These are phyloP conservation scores for Penicillium oxalicum DNA, from an alignment of 2,329 filamentous ascomycete genomes.

Conservation along the genomic window DNA sequence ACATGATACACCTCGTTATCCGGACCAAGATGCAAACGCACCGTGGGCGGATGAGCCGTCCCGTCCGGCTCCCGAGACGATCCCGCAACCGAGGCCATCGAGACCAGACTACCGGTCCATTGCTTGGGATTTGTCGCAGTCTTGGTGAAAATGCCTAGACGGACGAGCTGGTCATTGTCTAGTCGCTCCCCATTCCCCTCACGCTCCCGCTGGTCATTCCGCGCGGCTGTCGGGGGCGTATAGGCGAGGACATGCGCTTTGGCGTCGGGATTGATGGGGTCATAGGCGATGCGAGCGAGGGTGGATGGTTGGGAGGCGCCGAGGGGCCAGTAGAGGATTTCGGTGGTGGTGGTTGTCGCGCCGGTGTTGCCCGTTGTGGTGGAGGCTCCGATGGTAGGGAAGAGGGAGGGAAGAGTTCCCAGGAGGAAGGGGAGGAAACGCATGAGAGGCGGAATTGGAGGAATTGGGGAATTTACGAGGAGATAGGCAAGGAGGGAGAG, in stretches of 20 bases:
- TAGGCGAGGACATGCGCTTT: constrained; percentile 31
- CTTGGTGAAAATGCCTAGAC: constrained; percentile 47
- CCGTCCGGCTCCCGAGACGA: not conserved
- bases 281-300: constrained; percentile 40
- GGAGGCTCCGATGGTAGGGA: constrained; percentile 13
- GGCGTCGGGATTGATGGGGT: constrained; percentile 32
- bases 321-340: constrained; percentile 38
- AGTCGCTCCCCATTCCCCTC: no score
- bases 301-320: constrained; percentile 27
- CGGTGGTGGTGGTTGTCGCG: constrained; percentile 18
- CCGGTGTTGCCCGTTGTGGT: not conserved
- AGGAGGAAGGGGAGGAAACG: constrained; percentile 16
- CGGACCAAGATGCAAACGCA: constrained; percentile 38
- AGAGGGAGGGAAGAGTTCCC: not conserved
- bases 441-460: constrained; percentile 7
- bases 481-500: no score
- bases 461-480: not conserved
- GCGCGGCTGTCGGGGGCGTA: constrained; percentile 25
- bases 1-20: constrained; percentile 36
- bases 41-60: constrained; percentile 22
- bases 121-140: constrained; percentile 28
- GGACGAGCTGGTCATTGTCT: constrained; percentile 33
- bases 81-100: constrained; percentile 28
- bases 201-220: not conserved
- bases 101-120: constrained; percentile 39